A percentile compares a stretch with the other conserved stretches of the same genome.
These are phyloP conservation scores for Anisodus tanguticus DNA, from an alignment of 257 asterid genomes.

Conservation along the genomic window DNA sequence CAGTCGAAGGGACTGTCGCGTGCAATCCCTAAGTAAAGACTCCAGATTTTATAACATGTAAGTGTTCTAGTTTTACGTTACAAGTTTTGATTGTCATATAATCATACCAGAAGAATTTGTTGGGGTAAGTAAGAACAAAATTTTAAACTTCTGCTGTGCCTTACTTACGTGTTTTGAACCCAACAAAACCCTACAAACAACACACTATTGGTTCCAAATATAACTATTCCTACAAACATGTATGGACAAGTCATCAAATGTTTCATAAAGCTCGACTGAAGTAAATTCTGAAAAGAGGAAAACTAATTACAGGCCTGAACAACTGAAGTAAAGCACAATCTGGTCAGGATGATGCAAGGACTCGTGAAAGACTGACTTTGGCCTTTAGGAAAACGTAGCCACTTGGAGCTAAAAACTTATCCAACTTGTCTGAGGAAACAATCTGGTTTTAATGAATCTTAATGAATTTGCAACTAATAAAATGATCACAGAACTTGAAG, in stretches of 20 bases:
- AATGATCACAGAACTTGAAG: background rate
- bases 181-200: too few species aligned
- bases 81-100: too few species aligned
- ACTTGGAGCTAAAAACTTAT: background rate
- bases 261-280: background rate
- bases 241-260: background rate
- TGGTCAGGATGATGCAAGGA: background rate
- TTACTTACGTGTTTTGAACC: too few species aligned
- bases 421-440: slow-evolving; percentile 9
- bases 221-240: background rate
- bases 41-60: too few species aligned
- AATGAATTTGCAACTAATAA: background rate
- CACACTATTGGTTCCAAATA: too few species aligned
- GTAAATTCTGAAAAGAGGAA: background rate
- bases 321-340: background rate
- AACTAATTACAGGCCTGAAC: background rate
- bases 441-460: background rate
- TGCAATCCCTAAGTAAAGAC: too few species aligned
- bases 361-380: background rate
- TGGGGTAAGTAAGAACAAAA: too few species aligned
- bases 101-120: too few species aligned
- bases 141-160: too few species aligned
- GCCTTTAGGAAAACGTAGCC: background rate
- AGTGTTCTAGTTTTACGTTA: too few species aligned
- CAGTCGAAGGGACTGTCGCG: too few species aligned